Base-by-base conservation (phyloP, 148 eudicot species). In the Vaccinium vitisidaea region DNA sequence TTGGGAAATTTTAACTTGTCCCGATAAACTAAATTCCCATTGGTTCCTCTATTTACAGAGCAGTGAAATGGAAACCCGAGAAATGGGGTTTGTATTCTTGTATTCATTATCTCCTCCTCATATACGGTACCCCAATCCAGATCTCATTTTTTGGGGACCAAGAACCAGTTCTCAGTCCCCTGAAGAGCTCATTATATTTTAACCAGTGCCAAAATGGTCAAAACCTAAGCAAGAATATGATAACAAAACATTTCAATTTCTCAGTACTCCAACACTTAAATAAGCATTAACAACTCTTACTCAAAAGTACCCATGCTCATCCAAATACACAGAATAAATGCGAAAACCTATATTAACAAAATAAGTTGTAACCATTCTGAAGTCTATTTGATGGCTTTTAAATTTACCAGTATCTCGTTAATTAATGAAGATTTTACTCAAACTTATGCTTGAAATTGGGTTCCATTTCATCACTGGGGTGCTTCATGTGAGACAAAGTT, bases 51-150 rank as follows among this genome's bases (percentile, higher is more conserved):
- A 86, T 88, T 83, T 23, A 77, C 81, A 80, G 86, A 87, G 83
- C 85, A 83, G 79, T 84, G 88, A 84, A 90, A 84, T 19, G 97
- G 92, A 82, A 88, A 86, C 77, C 97, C 95, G 36, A 92, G 49
- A 91, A 94, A 92, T 10, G 95, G 88, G 87, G 84, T 93, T 76
- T 87, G 89, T 85, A 94, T 89, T 86, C 84, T 80, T 82, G 87
- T 83, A 89, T 90, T 91, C 95, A 94, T 94, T 84, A 80, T 92
- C 85, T 80, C 81, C 48, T 80, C 82, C 70, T 84, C 80, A 43
- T 75, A 81, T 80, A 83, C 71, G 63, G 61, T 75, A 25, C 48
- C 43, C 83, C 70, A 82, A 71, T 79, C 85, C 79, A 77, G 58
- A 77, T 73, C 58, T 88, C 95, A 93, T 89, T 87, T 79, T 80